These are phyloP conservation scores for Stephanocyclus meneghinianus DNA, from an alignment of 352 stramenopile species.

Conservation along the genomic window DNA sequence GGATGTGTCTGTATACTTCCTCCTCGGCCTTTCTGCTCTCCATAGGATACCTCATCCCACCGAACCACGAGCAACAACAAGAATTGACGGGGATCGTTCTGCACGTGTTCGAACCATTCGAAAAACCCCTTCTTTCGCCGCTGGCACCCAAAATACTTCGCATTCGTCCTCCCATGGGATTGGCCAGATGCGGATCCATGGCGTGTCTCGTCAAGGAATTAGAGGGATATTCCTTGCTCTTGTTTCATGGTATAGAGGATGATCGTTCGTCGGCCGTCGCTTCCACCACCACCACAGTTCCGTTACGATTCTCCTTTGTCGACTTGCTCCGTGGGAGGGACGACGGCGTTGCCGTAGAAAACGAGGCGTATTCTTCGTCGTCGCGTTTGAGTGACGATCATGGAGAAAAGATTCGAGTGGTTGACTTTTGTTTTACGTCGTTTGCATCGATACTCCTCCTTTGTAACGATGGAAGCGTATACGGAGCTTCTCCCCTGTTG, in stretches of 20 bases:
- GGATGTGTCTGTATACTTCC: conserved; percentile 72
- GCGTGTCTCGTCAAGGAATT: conserved; percentile 56
- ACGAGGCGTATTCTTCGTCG: conserved; percentile 42
- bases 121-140: conserved; percentile 51
- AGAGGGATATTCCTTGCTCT: conserved; percentile 49
- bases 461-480: conserved; percentile 59
- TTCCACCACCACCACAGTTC: conserved; percentile 27
- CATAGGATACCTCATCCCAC: conserved; percentile 32
- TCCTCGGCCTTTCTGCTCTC: conserved; percentile 70
- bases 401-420: conserved; percentile 39
- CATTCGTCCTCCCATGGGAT: conserved; percentile 58
- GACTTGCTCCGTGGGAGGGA: conserved; percentile 51
- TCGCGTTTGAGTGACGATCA: conserved; percentile 7
- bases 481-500: conserved; percentile 64
- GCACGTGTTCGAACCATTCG: conserved; percentile 63
- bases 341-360: conserved; percentile 42
- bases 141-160: conserved; percentile 56
- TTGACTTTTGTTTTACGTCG: conserved; percentile 55
- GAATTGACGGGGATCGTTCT: conserved; percentile 22
- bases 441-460: conserved; percentile 60
- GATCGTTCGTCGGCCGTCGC: conserved; percentile 4
- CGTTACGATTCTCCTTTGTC: conserved; percentile 55
- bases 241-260: conserved; percentile 56
- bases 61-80: conserved; percentile 8
- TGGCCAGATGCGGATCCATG: conserved; percentile 51